Base-by-base conservation (phyloP, 331 rosid species). In the Malus hybrid region DNA sequence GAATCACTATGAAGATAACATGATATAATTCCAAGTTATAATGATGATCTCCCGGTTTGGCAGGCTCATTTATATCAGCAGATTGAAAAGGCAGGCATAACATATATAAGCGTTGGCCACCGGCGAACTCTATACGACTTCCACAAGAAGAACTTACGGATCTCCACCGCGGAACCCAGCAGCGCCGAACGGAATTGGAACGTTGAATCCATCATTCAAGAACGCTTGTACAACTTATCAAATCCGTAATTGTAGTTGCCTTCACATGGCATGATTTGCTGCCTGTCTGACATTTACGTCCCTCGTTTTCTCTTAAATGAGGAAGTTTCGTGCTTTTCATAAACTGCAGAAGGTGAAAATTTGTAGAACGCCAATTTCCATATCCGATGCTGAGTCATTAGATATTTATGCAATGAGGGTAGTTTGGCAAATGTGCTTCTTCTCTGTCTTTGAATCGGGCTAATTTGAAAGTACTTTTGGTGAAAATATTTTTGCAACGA, bases 91-190 rank as follows among this genome's bases (percentile, higher is more conserved):
- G 96, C 91, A 28, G 95, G 94, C 46, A 90, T 94, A 79, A 92
- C 99, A 67, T 94, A 87, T 55, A 73, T 94, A 63, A 92, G 99
- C 80, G 15, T 94, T 71, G 97, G 96, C 80, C 99, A 94, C 71
- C 84, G 99, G 28, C 73, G 86, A 61, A 90, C 96, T 75, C 79
- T 94, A 19, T 31, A 65, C 44, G 82, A 79, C 36, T 77, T 82
- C 85, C 99, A 94, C 82, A 75, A 80, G 67, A 86, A 54, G 72
- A 76, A 80, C 74, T 76, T 94, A 62, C 76, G 79, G 74, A 88
- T 94, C 75, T 87, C 90, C 32, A 52, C 91, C 2, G 19, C 72
- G 0, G 85, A 85, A 70, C 71, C 96, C 6, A 50, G 62, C 68
- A 59, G 63, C n/a, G 74, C 75, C 57, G 80, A 83, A 57, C 75